Base-by-base conservation (phyloP, 345 rosid species). In the Gynandropsis gynandra region DNA sequence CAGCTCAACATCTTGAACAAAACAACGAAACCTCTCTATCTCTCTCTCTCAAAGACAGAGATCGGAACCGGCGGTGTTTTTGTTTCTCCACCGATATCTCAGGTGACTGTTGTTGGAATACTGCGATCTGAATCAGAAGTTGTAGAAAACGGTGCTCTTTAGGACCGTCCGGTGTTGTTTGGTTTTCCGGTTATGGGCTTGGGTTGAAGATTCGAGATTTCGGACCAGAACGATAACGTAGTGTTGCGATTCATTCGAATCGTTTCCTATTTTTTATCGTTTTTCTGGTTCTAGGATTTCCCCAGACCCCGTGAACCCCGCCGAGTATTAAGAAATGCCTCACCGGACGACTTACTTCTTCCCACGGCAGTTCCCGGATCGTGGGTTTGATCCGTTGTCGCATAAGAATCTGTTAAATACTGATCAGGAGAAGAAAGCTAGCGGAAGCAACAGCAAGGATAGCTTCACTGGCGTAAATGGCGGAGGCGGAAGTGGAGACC, bases 261-360 rank as follows among this genome's bases (percentile, higher is more conserved):
- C 29, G 29, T 24, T 24, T 24, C n/a, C n/a, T 24, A 2, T 2
- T 24, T 24, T 24, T 24, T 24, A 24, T 24, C 29, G 2, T 2
- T 24, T 24, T 24, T 24, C 5, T 24, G 29, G n/a, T n/a, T 24
- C 5, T 31, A 4, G 4, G 16, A 9, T 18, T 19, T 39, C 19
- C 10, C 31, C 61, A 29, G 40, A 50, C 11, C 54, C 18, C 39
- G 42, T 62, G 47, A 68, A 24, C 4, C 29, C 5, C 5, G 2
- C 29, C 29, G 29, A 37, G 10, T 5, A 48, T 15, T 1, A 29
- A 48, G 60, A 68, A 54, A 90, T 90, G 96, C 98, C 98, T 72
- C 98, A 90, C 68, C 73, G 98, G 50, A 74, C 96, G 1, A 90
- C 98, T 59, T 90, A 90, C 83, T 76, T 90, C 80, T 90, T 90